Base-by-base conservation (phyloP, 2,329 filamentous ascomycete genomes). In the Aspergillaceae sp. region DNA sequence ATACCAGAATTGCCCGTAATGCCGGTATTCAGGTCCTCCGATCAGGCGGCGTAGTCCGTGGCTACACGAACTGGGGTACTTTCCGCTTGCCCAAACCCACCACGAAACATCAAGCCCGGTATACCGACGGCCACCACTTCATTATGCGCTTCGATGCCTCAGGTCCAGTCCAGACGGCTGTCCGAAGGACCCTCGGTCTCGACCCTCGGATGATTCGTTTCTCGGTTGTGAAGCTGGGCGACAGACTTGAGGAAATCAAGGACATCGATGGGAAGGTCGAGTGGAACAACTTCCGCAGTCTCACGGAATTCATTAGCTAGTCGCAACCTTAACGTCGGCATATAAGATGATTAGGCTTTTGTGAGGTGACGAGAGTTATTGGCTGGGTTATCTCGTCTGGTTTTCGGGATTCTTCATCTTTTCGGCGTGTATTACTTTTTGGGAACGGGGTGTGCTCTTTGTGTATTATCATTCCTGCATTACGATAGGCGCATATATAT, bases 111-210 rank as follows among this genome's bases (percentile, higher is more conserved):
- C 89, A 96, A 71, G 82, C 85, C 57, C 82, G 82, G 55, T 85
- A 97, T 77, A 80, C 80, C 54, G 79, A 82, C 56, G 92, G 92
- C 46, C 90, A 97, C 74, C 94, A 98, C 77, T 98, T 98, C 69
- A 86, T 94, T 62, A 87, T 98, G 86, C 87, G 92, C 58, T 98
- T 95, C 75, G 92, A 98, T 67, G 74, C 84, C 47, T 85, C 83
- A 49, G 79, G 82, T 5, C 68, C 74, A 43, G 83, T 86, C 5
- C 91, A 97, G 69, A 73, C 86, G 54, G 75, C 82, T 38, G 78
- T 98, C 36, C 78, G 84, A 51, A 77, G 77, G 50, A 91, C 86
- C 11, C 76, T 98, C 55, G 78, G 80, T 43, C 75, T 94, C 56
- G 92, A 98, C 71, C 91, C 92, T 36, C 77, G 92, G 47, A 86